Evolutionary conservation across 2,329 filamentous ascomycete genomes (phyloP).

Genomic region (Alternaria dauci): DNA sequence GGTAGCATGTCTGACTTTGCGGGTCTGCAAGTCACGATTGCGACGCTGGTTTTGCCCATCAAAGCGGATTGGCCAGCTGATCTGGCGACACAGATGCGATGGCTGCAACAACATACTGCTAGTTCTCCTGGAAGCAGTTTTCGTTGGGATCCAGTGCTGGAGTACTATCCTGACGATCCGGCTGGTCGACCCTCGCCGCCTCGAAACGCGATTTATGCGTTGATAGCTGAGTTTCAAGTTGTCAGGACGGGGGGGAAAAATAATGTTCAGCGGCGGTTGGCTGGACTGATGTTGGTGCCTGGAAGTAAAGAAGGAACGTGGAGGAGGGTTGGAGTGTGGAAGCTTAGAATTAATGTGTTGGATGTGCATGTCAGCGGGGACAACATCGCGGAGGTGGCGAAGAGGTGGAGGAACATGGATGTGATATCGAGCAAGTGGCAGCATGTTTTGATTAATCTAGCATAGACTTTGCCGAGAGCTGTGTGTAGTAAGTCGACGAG

Average conservation of each 20-base stretch:
- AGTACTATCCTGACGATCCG: constrained; percentile 11
- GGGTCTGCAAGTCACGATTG: background rate
- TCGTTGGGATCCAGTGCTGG: constrained; percentile 1
- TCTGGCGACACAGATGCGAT: background rate
- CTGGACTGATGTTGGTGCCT: constrained; percentile 9
- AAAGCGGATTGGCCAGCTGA: background rate
- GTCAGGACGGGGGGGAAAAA: constrained; percentile 1
- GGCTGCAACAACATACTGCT: background rate
- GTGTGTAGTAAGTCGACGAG: too few relatives aligned
- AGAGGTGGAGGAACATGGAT: constrained; percentile 1
- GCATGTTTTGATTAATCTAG: background rate
- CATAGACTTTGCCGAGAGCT: too few relatives aligned
- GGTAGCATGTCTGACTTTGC: background rate
- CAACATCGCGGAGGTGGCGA: constrained; percentile 4
- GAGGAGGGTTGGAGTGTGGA: constrained; percentile 16
- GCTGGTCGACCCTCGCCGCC: background rate
- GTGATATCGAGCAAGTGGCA: background rate
- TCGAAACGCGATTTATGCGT: background rate
- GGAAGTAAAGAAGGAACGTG: background rate
- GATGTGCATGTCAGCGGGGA: background rate
- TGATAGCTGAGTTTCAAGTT: constrained; percentile 13
- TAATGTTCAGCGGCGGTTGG: constrained; percentile 8
- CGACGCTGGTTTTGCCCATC: background rate
- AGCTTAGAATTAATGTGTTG: background rate
- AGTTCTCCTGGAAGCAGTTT: background rate